These are phyloP conservation scores for Mortierella sp. DNA, from an alignment of 371 early-diverging fungal species.

Conservation along the genomic window DNA sequence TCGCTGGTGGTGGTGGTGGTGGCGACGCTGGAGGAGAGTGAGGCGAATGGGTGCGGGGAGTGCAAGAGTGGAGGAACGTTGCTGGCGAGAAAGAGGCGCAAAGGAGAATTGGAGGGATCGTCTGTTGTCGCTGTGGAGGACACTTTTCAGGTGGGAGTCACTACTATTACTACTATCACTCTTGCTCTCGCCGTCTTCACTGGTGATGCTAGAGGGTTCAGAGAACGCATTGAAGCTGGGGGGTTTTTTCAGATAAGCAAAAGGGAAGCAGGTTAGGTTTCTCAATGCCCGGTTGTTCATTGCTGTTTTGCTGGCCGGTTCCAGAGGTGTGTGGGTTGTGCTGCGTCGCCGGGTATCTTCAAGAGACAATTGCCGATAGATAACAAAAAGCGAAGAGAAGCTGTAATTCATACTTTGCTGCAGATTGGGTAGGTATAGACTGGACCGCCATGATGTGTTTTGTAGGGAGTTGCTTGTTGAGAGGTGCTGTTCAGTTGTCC, in stretches of 20 bases:
- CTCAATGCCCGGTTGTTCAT: conserved; percentile 2
- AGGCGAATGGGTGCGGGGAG: conserved; percentile 19
- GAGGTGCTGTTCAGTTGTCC: not conserved
- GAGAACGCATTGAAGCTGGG: conserved; percentile 6
- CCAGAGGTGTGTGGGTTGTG: not conserved
- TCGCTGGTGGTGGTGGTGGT: conserved; percentile 25
- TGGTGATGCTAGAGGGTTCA: not conserved
- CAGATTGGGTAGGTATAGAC: conserved; percentile 9
- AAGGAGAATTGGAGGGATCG: not conserved
- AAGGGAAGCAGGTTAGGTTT: not conserved
- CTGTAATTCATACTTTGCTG: not conserved
- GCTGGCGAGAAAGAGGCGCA: conserved; percentile 18
- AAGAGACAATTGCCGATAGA: not conserved
- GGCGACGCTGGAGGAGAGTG: conserved; percentile 31
- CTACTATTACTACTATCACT: conserved; percentile 6
- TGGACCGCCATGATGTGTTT: conserved; percentile 17
- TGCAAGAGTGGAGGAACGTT: conserved; percentile 14
- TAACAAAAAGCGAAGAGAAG: not conserved
- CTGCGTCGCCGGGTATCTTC: not conserved
- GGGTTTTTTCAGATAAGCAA: not conserved
- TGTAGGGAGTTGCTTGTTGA: conserved; percentile 1
- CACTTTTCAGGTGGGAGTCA: not conserved
- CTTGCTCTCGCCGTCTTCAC: not conserved
- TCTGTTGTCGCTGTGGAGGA: conserved; percentile 12
- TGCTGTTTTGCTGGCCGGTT: not conserved